Percentiles rank a stretch among this genome's conserved stretches.
Evolutionary conservation across 2,329 filamentous ascomycete genomes (phyloP).

Genomic region (Esteya vermicola): DNA sequence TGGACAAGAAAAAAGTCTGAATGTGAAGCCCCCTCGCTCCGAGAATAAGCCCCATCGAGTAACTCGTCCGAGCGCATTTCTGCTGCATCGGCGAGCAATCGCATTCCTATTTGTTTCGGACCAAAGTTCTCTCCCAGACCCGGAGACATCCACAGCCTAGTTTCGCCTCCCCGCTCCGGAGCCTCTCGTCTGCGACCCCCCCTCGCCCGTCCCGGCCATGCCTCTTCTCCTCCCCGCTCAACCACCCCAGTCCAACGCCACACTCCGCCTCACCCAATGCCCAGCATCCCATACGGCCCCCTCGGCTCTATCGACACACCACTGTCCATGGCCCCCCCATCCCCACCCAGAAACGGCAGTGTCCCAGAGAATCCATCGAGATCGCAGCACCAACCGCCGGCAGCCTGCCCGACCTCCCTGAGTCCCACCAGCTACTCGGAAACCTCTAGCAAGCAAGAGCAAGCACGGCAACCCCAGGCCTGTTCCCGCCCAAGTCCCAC

Average conservation of each 20-base stretch:
- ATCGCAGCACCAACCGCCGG: conserved; percentile 4
- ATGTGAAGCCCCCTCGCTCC: conserved; percentile 64
- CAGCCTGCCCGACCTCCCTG: background rate
- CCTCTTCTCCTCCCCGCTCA: conserved; percentile 15
- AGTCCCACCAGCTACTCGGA: background rate
- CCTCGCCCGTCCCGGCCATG: conserved; percentile 9
- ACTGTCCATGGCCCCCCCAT: background rate
- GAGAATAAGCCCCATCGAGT: conserved; percentile 99
- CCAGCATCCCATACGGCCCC: background rate
- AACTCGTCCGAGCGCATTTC: conserved; percentile 41
- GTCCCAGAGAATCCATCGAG: conserved; percentile 5
- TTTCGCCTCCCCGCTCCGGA: too few species aligned
- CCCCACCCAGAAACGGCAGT: background rate
- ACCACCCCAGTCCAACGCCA: background rate
- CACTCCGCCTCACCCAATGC: conserved; percentile 1
- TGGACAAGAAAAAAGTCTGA: conserved; percentile 1
- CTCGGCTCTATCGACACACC: too few species aligned
- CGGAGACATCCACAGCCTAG: too few species aligned
- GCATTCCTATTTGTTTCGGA: conserved; percentile 93
- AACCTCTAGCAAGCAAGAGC: conserved; percentile 4
- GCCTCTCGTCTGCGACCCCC: background rate
- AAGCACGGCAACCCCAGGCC: background rate
- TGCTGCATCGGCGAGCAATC: conserved; percentile 53
- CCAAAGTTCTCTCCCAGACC: conserved; percentile 63
- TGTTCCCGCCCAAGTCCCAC: conserved; percentile 8